Evolutionary conservation across 345 rosid species (phyloP).

Genomic region (Pugionium cornutum): DNA sequence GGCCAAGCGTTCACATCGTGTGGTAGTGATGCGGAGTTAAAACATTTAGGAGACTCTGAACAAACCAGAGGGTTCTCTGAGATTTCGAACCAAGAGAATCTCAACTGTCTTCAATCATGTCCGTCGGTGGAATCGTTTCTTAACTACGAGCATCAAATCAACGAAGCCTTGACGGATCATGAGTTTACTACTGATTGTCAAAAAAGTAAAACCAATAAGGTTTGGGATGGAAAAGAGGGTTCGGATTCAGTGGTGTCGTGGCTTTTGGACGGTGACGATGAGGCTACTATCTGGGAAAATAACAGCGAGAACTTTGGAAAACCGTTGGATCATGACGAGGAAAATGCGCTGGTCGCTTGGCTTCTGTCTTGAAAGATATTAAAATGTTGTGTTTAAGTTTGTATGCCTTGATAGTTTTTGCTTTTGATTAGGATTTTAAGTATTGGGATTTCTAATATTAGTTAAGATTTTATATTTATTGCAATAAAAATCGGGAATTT

Average conservation of each 20-base stretch:
- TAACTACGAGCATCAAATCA: conserved; percentile 26
- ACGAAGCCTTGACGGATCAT: conserved; percentile 14
- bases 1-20: conserved; percentile 25
- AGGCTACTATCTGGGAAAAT: conserved; percentile 22
- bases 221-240: conserved; percentile 31
- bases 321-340: conserved; percentile 33
- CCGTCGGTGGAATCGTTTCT: conserved; percentile 26
- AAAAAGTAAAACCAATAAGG: conserved; percentile 21
- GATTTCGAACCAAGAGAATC: conserved; percentile 13
- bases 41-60: conserved; percentile 15
- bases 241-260: conserved; percentile 34
- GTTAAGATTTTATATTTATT: neutral
- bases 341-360: conserved; percentile 49
- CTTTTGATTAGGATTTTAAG: neutral
- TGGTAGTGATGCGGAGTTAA: conserved; percentile 20
- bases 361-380: conserved; percentile 47
- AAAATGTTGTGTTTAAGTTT: neutral
- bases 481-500: conserved; percentile 14
- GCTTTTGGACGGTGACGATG: conserved; percentile 43
- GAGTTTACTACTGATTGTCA: conserved; percentile 43
- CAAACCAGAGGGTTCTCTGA: conserved; percentile 8
- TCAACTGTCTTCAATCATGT: conserved; percentile 24
- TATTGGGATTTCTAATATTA: neutral
- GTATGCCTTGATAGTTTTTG: neutral
- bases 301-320: conserved; percentile 12